Percentiles rank a stretch among this genome's conserved stretches.
Evolutionary conservation across 345 rosid species (phyloP).

Genomic region (Populus alba): DNA sequence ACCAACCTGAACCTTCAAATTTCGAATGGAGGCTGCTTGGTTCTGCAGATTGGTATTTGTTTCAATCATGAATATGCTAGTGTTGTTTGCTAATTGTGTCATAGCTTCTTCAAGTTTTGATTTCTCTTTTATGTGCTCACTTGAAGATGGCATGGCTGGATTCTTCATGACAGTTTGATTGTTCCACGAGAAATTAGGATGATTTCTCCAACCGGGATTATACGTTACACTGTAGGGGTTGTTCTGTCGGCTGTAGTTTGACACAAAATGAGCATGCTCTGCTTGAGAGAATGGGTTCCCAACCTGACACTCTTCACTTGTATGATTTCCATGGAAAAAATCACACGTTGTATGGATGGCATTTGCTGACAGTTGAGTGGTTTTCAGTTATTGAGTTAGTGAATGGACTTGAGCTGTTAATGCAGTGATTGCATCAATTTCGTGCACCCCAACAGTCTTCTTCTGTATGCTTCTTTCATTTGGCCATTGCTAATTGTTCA

Average conservation of each 20-base stretch:
- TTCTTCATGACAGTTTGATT: too few species aligned
- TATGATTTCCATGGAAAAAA: not conserved
- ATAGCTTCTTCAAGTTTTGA: too few species aligned
- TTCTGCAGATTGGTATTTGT: too few species aligned
- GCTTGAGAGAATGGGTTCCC: not conserved
- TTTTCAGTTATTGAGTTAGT: too few species aligned
- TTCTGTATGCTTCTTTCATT: too few species aligned
- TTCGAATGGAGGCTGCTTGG: rapidly evolving
- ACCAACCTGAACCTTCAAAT: not conserved
- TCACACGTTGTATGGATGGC: not conserved
- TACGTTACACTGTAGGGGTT: not conserved
- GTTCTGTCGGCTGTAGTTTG: too few species aligned
- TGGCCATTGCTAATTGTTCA: too few species aligned
- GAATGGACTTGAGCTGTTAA: not conserved
- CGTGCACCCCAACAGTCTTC: not conserved
- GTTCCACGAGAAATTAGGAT: not conserved
- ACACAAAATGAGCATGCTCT: not conserved
- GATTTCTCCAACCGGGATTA: not conserved
- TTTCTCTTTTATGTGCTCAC: not conserved
- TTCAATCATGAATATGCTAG: too few species aligned
- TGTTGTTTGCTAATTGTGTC: not conserved
- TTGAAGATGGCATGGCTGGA: not conserved
- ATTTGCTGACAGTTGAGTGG: not conserved
- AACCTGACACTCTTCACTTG: not conserved
- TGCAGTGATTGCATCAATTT: not conserved